Base-by-base conservation (phyloP, 768 basidiomycete species). In the Auriscalpium microsporum region DNA sequence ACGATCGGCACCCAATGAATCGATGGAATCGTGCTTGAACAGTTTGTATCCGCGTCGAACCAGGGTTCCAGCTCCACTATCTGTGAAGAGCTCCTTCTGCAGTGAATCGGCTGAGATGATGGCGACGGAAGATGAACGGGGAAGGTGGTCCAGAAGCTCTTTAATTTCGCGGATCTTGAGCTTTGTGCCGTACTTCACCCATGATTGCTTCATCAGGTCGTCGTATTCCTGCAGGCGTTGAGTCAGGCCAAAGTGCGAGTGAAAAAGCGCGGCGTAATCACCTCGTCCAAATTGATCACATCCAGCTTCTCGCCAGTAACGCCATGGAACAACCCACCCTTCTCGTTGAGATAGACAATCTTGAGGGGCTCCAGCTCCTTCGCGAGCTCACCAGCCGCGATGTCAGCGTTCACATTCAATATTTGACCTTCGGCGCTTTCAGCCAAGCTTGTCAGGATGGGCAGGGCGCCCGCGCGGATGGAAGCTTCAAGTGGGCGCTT, bases 101-200 rank as follows among this genome's bases (percentile, higher is more conserved):
- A 99, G 80, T 63, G 84, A 83, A 58, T 90, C 78, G 50, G 93
- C 84, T 50, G 90, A 91, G 72, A 99, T 99, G 72, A 99, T 93
- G 62, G 96, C 95, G 51, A 99, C 96, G 40, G 94, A 97, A 16
- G 95, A 96, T 3, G 96, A 89, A 56, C 96, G 94, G 14, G 96
- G 96, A 59, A 98, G 91, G 73, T 94, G 87, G 67, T 98, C 96
- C 45, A 99, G 82, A 53, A 99, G 85, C 66, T 98, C 96, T 74
- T 99, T 99, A 79, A 99, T 97, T 71, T 98, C 95, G 60, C 96
- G 87, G 55, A 99, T 80, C 74, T 98, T 98, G 70, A 99, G 89
- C 72, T 99, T 99, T 60, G 95, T 98, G 58, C 95, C 96, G 68
- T 84, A 97, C 69, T 96, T 96, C 71, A 99, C 95, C 96, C 96